phyloP scores from a whole-genome alignment of 192 early-diverging fungal species.

The Spinellus fusiger region DNA sequence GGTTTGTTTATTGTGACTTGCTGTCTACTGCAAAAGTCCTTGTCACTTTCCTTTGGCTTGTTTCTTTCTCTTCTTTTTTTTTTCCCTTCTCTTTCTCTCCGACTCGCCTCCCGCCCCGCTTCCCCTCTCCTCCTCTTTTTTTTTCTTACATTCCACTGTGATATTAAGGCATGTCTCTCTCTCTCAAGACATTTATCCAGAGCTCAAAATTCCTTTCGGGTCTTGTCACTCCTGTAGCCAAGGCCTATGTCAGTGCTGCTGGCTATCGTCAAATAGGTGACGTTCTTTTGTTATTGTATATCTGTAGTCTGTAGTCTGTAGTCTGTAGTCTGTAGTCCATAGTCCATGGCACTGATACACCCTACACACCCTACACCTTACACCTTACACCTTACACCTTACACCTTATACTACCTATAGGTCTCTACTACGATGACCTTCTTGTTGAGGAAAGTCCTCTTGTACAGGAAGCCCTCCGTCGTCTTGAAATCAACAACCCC shows the following conservation, averaged over 20 bases:
- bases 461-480: slow-evolving; percentile 75
- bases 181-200: slow-evolving; percentile 47
- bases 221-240: slow-evolving; percentile 54
- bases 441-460: slow-evolving; percentile 78
- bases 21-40: not conserved
- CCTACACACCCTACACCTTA: too few relatives aligned
- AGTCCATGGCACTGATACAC: too few relatives aligned
- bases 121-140: not conserved
- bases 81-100: slow-evolving; percentile 2
- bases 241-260: slow-evolving; percentile 56
- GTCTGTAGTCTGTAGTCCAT: too few relatives aligned
- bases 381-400: too few relatives aligned
- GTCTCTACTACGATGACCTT: slow-evolving; percentile 88
- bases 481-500: slow-evolving; percentile 54
- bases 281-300: too few relatives aligned
- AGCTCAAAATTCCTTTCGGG: slow-evolving; percentile 46
- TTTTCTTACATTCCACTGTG: not conserved
- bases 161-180: slow-evolving; percentile 22
- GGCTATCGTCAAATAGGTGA: slow-evolving; percentile 71
- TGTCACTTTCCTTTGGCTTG: not conserved
- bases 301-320: too few relatives aligned
- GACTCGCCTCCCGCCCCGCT: not conserved
- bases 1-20: not conserved
- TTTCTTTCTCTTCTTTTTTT: slow-evolving; percentile 1
- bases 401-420: slow-evolving; percentile 49